phyloP scores from a whole-genome alignment of 768 basidiomycete species.

The Phylloporus rhodoxanthus region DNA sequence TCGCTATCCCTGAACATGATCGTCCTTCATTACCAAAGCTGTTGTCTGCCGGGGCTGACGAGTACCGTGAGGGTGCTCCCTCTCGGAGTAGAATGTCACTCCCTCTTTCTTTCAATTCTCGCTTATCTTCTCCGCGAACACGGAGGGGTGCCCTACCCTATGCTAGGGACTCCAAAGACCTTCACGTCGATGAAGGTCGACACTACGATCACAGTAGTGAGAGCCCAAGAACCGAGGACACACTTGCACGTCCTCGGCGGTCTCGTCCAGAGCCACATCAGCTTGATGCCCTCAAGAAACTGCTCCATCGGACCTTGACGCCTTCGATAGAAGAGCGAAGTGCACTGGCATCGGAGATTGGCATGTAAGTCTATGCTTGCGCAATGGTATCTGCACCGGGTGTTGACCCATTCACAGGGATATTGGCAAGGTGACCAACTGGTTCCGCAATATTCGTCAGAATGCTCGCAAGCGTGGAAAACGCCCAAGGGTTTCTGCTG shows the following conservation, averaged over 20 bases:
- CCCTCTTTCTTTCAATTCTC: slow-evolving; percentile 26
- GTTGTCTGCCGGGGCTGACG: slow-evolving; percentile 11
- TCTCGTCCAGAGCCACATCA: slow-evolving; percentile 77
- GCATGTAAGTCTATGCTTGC: slow-evolving; percentile 49
- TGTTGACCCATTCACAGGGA: slow-evolving; percentile 44
- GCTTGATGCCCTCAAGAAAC: slow-evolving; percentile 65
- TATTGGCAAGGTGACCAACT: slow-evolving; percentile 79
- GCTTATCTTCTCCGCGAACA: slow-evolving; percentile 26
- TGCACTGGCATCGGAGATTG: slow-evolving; percentile 67
- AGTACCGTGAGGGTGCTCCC: slow-evolving; percentile 15
- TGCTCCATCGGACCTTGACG: slow-evolving; percentile 61
- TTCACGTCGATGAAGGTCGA: slow-evolving; percentile 22
- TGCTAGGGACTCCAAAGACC: slow-evolving; percentile 23
- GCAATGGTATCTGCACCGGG: background rate
- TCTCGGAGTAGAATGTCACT: slow-evolving; percentile 29
- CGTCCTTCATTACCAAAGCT: slow-evolving; percentile 10
- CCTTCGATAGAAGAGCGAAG: slow-evolving; percentile 78
- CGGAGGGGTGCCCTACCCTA: slow-evolving; percentile 27
- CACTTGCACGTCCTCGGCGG: slow-evolving; percentile 54
- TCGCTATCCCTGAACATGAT: slow-evolving; percentile 21
- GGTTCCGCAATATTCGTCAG: slow-evolving; percentile 82
- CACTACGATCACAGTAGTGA: slow-evolving; percentile 21
- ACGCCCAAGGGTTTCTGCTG: slow-evolving; percentile 37
- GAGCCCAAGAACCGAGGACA: slow-evolving; percentile 20
- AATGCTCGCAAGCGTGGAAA: slow-evolving; percentile 69